A percentile compares a stretch with the other conserved stretches of the same genome.
phyloP scores from a whole-genome alignment of 2,329 filamentous ascomycete genomes.

The Berkeleyomyces basicola region DNA sequence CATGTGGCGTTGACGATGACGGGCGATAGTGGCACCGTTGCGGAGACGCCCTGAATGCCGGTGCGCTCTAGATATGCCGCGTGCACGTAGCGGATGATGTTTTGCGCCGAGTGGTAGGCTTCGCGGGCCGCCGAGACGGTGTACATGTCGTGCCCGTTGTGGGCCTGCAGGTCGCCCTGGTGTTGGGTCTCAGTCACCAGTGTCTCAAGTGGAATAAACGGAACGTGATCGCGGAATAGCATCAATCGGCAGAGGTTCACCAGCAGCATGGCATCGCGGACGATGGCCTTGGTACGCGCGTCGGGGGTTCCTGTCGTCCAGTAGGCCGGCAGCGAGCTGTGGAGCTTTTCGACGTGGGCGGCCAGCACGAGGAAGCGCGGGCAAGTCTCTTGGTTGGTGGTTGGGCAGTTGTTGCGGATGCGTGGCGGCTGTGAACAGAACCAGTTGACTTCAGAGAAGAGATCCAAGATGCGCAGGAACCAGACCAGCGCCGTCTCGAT shows the following conservation, averaged over 20 bases:
- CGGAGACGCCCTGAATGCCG: not conserved
- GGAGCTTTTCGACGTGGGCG: not conserved
- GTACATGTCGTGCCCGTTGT: not conserved
- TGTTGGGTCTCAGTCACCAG: not conserved
- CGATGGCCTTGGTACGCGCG: not conserved
- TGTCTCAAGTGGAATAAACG: not conserved
- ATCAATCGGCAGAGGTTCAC: not conserved
- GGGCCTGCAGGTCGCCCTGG: not conserved
- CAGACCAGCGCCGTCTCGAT: not conserved
- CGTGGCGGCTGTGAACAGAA: not conserved
- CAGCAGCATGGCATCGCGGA: not conserved
- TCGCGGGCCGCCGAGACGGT: not conserved
- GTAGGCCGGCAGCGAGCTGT: not conserved
- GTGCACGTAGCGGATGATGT: not conserved
- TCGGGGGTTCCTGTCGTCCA: not conserved
- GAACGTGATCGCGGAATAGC: slow-evolving; percentile 1
- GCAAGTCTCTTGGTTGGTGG: not conserved
- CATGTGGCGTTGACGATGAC: not conserved
- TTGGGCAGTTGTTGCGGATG: not conserved
- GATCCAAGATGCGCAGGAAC: not conserved
- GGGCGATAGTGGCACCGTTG: not conserved
- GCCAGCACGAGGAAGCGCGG: not conserved
- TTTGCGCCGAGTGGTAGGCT: not conserved
- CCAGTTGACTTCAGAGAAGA: slow-evolving; percentile 8
- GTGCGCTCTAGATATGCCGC: not conserved